Evolutionary conservation across 805 yeast species (phyloP), one percentile per base, ranked within the genome.

Genomic region (Saturnispora galanensis): DNA sequence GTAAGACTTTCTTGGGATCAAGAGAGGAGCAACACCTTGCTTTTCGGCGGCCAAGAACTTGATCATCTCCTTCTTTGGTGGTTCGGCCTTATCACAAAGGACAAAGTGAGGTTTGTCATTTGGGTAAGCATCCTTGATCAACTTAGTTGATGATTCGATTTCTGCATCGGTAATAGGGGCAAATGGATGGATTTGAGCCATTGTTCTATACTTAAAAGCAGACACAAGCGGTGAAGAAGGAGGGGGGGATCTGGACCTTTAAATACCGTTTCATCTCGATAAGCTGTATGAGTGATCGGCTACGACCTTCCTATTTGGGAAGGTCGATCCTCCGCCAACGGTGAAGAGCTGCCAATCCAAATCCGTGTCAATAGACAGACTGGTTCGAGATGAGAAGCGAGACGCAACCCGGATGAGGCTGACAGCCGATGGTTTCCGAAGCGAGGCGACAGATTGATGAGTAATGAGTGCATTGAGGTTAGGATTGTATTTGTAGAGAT

Each of bases 51-150:
- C 81, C 50, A 84, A 67, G 63, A 71, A 84, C 55, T 70, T 74
- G 50, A 77, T 56, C 81, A 84, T 79, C 50, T 73, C 78, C 53
- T 73, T 67, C 71, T 84, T 84, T 49, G 94, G 89, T 31, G 95
- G 95, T 58, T 84, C 94, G 39, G 74, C 54, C 59, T 79, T 72
- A 58, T 82, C 89, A 48, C 79, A 64, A 59, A 77, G 84, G 42
- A 74, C 70, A 60, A 81, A 81, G 60, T 79, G 84, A 43, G 80
- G 76, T 52, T 68, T 65, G 40, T 70, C 75, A 30, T 74, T 74
- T 15, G 76, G 70, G 57, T 74, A 63, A 44, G 73, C 57, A 57
- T 76, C 81, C 64, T 79, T 80, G 63, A 80, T 65, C 48, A 80
- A 69, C 62, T 77, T 76, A 42, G 80, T 56, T 36, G 84, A 74